Evolutionary conservation across 1,284 basidiomycete species (phyloP).

Genomic region (Cutaneotrichosporon sp.): DNA sequence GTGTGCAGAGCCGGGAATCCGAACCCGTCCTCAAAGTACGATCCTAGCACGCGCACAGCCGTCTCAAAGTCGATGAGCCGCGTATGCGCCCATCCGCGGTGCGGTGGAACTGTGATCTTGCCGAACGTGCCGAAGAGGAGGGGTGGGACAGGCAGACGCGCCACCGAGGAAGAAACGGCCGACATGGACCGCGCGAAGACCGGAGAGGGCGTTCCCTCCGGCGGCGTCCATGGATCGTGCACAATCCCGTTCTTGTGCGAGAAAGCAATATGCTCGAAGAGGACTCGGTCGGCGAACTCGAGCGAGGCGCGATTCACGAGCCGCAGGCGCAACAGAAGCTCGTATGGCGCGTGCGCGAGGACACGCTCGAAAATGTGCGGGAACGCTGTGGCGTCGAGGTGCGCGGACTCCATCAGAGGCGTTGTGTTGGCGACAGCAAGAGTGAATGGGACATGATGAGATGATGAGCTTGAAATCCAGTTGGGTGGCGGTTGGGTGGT

Average conservation of each 20-base stretch:
- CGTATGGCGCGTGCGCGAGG: neutral
- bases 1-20: neutral
- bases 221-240: neutral
- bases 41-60: neutral
- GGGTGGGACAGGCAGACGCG: neutral
- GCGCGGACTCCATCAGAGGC: neutral
- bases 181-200: neutral
- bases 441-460: too few relatives aligned
- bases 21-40: neutral
- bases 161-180: neutral
- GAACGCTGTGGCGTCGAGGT: neutral
- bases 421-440: neutral
- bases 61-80: neutral
- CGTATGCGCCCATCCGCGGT: neutral
- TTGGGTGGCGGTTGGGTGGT: too few relatives aligned
- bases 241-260: neutral
- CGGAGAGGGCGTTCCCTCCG: neutral
- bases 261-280: neutral
- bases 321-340: neutral
- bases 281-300: neutral
- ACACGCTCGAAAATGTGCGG: conserved; percentile 1
- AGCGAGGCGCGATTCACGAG: neutral
- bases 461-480: too few relatives aligned
- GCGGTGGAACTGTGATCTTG: neutral
- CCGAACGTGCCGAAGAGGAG: neutral